Evolutionary conservation across 2,329 filamentous ascomycete genomes (phyloP), one percentile per base, ranked within the genome.

Genomic region (Calonectria honghensis): DNA sequence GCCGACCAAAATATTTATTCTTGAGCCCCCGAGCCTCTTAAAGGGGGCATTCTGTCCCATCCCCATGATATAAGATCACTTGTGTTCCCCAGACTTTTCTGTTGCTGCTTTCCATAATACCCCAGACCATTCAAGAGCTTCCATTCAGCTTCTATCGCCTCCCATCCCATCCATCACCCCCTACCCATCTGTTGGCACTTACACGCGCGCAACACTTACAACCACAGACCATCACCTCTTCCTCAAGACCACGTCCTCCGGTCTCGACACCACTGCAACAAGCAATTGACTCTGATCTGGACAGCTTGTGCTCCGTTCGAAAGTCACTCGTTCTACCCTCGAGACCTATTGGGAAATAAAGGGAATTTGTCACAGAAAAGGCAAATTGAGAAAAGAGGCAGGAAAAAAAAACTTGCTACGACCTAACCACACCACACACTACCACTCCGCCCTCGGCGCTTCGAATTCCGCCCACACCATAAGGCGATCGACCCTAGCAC

Each of bases 1-100:
- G 70, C 70, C 67, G 68, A 74, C 68, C 39, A 65, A 65, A 78
- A 76, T 78, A 77, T 81, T 81, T 80, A 79, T 78, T 81, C 78
- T 73, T 76, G 76, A 78, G 75, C 71, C 72, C 79, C 79, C 77
- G 59, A 73, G 61, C 37, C 48, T 75, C 52, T 76, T 69, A 68
- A 71, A 64, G 76, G 73, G 35, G 70, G 6, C n/a, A 65, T 24
- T 68, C 54, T 69, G 74, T 78, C 50, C 76, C 73, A 78, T 78
- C 76, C 72, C 67, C 73, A 74, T 59, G 59, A 69, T 65, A 61
- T 57, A 73, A 73, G 57, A 72, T 72, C 71, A 73, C 52, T 27
- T n/a, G 24, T 48, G 37, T 66, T 73, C 71, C 71, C 71, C 71
- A 73, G 71, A 73, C 50, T 69, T 65, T 57, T 67, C 32, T n/a